phyloP scores from a whole-genome alignment of 495 filamentous ascomycete species.

The Apiosordaria backusii region DNA sequence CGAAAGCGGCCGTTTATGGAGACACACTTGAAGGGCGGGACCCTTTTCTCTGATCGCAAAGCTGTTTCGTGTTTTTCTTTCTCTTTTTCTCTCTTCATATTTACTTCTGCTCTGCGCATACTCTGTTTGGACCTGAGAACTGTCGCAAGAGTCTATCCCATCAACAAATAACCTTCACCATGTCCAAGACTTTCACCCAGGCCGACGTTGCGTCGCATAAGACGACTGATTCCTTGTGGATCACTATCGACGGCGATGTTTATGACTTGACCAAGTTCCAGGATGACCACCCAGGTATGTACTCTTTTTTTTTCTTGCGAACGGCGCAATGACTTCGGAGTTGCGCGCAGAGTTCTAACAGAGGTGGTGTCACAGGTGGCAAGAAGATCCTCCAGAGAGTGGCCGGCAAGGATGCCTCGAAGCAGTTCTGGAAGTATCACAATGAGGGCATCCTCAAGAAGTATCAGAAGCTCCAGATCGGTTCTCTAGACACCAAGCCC shows the following conservation, averaged over 20 bases:
- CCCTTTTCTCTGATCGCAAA: not conserved
- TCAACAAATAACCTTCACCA: slow-evolving; percentile 42
- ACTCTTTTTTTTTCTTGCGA: not conserved
- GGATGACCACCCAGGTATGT: slow-evolving; percentile 80
- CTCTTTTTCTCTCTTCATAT: not conserved
- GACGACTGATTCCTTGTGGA: slow-evolving; percentile 79
- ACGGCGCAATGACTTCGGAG: not conserved
- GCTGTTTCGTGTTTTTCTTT: not conserved
- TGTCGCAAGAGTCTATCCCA: not conserved
- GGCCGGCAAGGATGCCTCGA: slow-evolving; percentile 92
- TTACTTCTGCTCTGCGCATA: slow-evolving; percentile 1
- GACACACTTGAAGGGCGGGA: not conserved
- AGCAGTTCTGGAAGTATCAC: slow-evolving; percentile 99
- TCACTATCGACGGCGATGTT: slow-evolving; percentile 92
- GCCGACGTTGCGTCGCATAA: slow-evolving; percentile 87
- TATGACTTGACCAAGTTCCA: slow-evolving; percentile 95
- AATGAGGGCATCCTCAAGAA: slow-evolving; percentile 93
- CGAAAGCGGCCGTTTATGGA: slow-evolving; percentile 20
- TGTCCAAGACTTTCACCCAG: slow-evolving; percentile 83
- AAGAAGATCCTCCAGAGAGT: slow-evolving; percentile 97
- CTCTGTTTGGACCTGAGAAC: not conserved
- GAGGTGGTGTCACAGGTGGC: slow-evolving; percentile 55
- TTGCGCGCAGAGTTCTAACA: slow-evolving; percentile 15
- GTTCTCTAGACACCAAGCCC: slow-evolving; percentile 85
- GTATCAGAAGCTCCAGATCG: slow-evolving; percentile 85